phyloP scores from a whole-genome alignment of 1,139 yeast genomes.

The Magnusiomyces tetraspermus region DNA sequence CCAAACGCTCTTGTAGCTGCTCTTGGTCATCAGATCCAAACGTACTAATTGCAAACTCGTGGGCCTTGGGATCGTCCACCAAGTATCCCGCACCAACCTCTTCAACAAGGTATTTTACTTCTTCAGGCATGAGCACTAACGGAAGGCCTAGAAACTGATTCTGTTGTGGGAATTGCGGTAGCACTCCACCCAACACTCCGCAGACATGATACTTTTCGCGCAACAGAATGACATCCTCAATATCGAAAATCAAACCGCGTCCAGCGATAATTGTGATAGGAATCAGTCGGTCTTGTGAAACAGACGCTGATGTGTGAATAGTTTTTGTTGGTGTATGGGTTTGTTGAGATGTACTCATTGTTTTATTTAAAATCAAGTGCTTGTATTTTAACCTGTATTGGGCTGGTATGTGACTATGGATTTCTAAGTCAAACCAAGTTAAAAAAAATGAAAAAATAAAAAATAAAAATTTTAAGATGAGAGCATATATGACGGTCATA shows the following conservation, averaged over 20 bases:
- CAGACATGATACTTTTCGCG: conserved; percentile 47
- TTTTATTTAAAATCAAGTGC: no score
- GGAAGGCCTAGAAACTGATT: conserved; percentile 80
- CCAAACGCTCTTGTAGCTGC: conserved; percentile 4
- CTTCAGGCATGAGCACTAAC: conserved; percentile 61
- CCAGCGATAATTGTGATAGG: conserved; percentile 38
- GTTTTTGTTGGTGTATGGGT: not conserved
- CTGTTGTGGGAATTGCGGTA: conserved; percentile 87
- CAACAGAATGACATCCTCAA: conserved; percentile 42
- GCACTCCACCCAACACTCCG: conserved; percentile 63
- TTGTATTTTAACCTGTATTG: no score
- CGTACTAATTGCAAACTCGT: conserved; percentile 21
- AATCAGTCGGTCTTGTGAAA: conserved; percentile 13
- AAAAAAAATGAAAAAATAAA: no score
- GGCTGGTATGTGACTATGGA: no score
- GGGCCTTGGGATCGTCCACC: conserved; percentile 29
- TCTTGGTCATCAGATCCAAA: conserved; percentile 17
- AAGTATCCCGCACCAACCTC: conserved; percentile 30
- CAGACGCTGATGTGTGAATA: not conserved
- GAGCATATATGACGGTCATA: no score
- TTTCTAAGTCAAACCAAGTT: no score
- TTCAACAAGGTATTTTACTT: conserved; percentile 55
- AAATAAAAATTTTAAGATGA: no score
- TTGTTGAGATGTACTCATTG: not conserved
- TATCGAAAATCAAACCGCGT: conserved; percentile 45